A percentile compares a stretch with the other conserved stretches of the same genome.
Conservation (phyloP, 2,329 filamentous ascomycete species). For the Calonectria fujianensis region DNA sequence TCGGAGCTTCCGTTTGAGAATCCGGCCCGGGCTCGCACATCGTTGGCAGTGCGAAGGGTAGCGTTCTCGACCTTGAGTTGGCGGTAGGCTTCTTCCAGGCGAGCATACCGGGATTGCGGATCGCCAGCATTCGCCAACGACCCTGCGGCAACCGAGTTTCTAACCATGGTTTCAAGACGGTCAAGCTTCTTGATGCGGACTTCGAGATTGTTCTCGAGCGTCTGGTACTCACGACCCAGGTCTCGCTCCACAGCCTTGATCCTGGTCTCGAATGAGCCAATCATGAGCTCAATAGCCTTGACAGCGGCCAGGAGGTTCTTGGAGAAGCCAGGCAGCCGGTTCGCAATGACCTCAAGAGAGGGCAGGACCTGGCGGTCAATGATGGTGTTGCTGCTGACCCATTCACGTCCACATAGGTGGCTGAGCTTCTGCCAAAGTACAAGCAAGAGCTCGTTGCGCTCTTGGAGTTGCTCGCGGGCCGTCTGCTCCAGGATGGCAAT, state of each 20-base stretch:
- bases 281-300: conserved; percentile 88
- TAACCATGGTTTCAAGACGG: conserved; percentile 86
- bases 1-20: conserved; percentile 64
- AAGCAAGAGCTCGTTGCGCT: conserved; percentile 91
- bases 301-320: conserved; percentile 92
- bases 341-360: conserved; percentile 88
- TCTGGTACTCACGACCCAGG: conserved; percentile 92
- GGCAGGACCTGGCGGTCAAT: conserved; percentile 90
- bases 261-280: conserved; percentile 85
- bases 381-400: conserved; percentile 91
- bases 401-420: conserved; percentile 90
- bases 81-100: conserved; percentile 77
- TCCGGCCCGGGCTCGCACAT: conserved; percentile 72
- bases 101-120: conserved; percentile 68
- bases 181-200: conserved; percentile 89
- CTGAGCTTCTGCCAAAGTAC: conserved; percentile 94
- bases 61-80: conserved; percentile 79
- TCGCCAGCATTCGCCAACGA: conserved; percentile 64
- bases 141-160: conserved; percentile 76
- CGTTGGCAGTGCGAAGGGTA: conserved; percentile 80
- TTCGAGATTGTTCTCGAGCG: conserved; percentile 87
- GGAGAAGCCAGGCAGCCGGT: conserved; percentile 90
- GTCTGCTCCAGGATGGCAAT: conserved; percentile 85
- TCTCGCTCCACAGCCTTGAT: conserved; percentile 92
- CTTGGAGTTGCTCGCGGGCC: conserved; percentile 89